phyloP scores from a whole-genome alignment of 73 alveolate genomes.

The Paramecium octaurelia region DNA sequence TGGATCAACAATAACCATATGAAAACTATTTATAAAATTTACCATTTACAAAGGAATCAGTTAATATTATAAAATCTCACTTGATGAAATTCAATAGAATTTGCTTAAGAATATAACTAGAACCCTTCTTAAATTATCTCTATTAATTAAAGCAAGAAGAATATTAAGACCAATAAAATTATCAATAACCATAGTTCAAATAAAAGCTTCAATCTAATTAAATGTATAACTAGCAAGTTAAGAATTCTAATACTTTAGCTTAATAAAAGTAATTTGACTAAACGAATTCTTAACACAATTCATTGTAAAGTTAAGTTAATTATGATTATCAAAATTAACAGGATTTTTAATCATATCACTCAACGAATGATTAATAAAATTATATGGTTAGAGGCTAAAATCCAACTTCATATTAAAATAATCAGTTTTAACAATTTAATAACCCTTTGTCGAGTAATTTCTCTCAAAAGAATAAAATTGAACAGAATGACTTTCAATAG shows the following conservation, averaged over 20 bases:
- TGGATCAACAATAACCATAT: background rate
- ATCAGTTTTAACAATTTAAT: background rate
- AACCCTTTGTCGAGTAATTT: background rate
- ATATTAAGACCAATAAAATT: background rate
- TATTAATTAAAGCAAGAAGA: background rate
- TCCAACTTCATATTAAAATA: background rate
- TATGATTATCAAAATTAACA: background rate
- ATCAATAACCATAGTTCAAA: background rate
- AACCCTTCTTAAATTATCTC: background rate
- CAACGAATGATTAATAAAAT: background rate
- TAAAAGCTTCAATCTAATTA: background rate
- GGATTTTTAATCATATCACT: background rate
- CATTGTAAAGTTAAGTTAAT: background rate
- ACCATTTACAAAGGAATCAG: conserved; percentile 53
- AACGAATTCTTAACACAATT: background rate
- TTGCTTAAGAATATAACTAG: background rate
- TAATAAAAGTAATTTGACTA: background rate
- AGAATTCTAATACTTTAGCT: background rate
- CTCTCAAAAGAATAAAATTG: background rate
- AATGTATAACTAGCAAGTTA: background rate
- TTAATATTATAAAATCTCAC: conserved; percentile 15
- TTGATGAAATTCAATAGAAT: conserved; percentile 17
- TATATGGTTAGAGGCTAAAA: background rate
- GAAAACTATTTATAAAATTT: conserved; percentile 47
- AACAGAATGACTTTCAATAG: background rate